Evolutionary conservation across 768 basidiomycete genomes (phyloP), one percentile per base, ranked within the genome.

Genomic region (Suillus subaureus): DNA sequence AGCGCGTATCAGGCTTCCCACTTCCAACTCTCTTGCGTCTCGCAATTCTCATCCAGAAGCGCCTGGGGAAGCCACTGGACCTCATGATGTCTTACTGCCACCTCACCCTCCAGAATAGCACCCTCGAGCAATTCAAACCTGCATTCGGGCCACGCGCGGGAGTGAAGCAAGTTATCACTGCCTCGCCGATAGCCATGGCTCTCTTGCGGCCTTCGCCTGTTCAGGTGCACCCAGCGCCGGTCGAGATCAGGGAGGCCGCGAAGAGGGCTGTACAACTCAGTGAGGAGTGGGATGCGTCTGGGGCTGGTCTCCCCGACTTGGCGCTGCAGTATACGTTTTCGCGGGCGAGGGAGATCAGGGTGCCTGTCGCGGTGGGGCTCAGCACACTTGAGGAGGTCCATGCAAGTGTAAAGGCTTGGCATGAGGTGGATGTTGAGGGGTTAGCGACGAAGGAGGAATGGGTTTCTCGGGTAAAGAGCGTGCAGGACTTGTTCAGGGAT

Each of bases 111-210:
- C 92, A 94, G 73, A 93, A 92, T 75, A 77, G 79, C 63, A 88
- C 85, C 21, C 82, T 89, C 73, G 73, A 76, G 47, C 75, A 81
- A 12, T 94, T 88, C 73, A 81, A 83, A 33, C 77, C 83, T 12
- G 82, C 84, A 47, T 83, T 95, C 63, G 79, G 81, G 67, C 73
- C 78, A 23, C 88, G 90, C 31, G 93, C 92, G 0, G 79, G 85
- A 60, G 84, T 96, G 52, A 73, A 76, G 63, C 90, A 92, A 63
- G 80, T 96, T 35, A 62, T 94, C 61, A 81, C 89, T 3, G 94
- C 94, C 2, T 94, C 93, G 2, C 94, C 94, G 9, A 81, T 96
- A 61, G 89, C 85, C 73, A 96, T 96, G 94, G 90, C 89, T 0
- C 84, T 96, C 4, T 82, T 96, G 40, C 87, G 87, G 0, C 76